Evolutionary conservation across 345 rosid genomes (phyloP), one percentile per base, ranked within the genome.

Genomic region (Moricandia moricandioides): DNA sequence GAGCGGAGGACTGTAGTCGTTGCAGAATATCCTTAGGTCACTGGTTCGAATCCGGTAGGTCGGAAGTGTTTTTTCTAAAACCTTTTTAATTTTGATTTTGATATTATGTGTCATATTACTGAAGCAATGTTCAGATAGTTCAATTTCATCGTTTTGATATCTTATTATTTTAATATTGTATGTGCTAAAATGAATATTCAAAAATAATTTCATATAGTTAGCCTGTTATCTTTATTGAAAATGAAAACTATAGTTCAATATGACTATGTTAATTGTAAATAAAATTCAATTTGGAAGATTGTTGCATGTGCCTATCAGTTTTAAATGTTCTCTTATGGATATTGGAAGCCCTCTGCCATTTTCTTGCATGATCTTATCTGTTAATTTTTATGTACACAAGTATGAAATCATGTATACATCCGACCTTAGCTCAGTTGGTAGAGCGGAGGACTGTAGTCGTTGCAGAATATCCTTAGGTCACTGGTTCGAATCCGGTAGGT

Each of bases 1-100:
- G 96, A 87, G 96, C 92, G 91, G 98, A 91, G 97, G 96, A 91
- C 96, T 89, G 96, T 93, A 93, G 91, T 87, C 0, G 83, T 30
- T 6, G 59, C 72, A 70, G 49, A 64, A 52, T 29, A 82, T 82
- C 83, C 86, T 85, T 86, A 84, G 88, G 87, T 86, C 89, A 81
- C 85, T 70, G 82, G 86, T 84, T 88, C 86, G 85, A 87, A 85
- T 87, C 83, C 87, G 84, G 84, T 81, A 88, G 88, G 85, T 79
- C 84, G 82, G 88, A 84, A 39, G 0, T 39, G 1, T 37, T 37
- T 37, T 37, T n/a, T n/a, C 14, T 43, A n/a, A n/a, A n/a, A n/a
- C n/a, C n/a, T n/a, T n/a, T n/a, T n/a, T n/a, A n/a, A n/a, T n/a
- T n/a, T n/a, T n/a, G n/a, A n/a, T n/a, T n/a, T n/a, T n/a, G n/a